Conservation (phyloP, 23 red algal species). For the Gracilaria gracilis region DNA sequence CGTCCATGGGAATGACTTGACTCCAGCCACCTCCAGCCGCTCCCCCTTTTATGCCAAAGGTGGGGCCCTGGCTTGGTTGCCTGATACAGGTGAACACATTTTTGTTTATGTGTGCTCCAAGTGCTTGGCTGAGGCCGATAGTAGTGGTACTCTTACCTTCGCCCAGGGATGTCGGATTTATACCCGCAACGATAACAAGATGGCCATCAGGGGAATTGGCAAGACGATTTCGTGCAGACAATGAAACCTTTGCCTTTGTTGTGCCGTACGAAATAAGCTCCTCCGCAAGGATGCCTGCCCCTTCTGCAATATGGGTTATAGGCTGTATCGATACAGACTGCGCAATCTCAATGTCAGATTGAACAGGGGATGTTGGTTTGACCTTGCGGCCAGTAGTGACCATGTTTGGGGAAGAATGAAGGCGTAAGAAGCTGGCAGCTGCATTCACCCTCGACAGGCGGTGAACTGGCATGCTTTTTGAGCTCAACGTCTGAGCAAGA, state of each 20-base stretch:
- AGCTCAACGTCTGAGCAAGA: background rate
- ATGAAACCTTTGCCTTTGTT: constrained; percentile 94
- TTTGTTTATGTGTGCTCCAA: constrained; percentile 89
- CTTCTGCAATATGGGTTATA: constrained; percentile 71
- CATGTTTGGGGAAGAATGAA: constrained; percentile 3
- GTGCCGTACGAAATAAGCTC: constrained; percentile 88
- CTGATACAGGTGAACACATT: constrained; percentile 95
- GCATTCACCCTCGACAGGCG: background rate
- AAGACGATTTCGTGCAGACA: constrained; percentile 76
- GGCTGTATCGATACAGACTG: constrained; percentile 80
- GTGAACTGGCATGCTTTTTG: background rate
- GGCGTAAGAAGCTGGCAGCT: background rate
- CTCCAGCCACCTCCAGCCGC: constrained; percentile 98
- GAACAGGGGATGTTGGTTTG: constrained; percentile 70
- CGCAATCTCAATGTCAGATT: constrained; percentile 96
- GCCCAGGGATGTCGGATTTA: constrained; percentile 93
- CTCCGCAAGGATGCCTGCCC: constrained; percentile 71
- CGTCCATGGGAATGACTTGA: constrained; percentile 99
- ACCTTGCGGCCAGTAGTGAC: constrained; percentile 60
- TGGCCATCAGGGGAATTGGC: constrained; percentile 63
- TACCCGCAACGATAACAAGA: constrained; percentile 94
- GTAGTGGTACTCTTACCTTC: constrained; percentile 98
- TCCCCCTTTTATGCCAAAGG: constrained; percentile 98
- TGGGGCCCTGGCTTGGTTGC: constrained; percentile 97
- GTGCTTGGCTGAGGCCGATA: constrained; percentile 93